Percentiles rank a stretch among this genome's conserved stretches.
These are phyloP conservation scores for Axilococcus clingmanii DNA, from an alignment of 139 green algal genomes.

Conservation along the genomic window DNA sequence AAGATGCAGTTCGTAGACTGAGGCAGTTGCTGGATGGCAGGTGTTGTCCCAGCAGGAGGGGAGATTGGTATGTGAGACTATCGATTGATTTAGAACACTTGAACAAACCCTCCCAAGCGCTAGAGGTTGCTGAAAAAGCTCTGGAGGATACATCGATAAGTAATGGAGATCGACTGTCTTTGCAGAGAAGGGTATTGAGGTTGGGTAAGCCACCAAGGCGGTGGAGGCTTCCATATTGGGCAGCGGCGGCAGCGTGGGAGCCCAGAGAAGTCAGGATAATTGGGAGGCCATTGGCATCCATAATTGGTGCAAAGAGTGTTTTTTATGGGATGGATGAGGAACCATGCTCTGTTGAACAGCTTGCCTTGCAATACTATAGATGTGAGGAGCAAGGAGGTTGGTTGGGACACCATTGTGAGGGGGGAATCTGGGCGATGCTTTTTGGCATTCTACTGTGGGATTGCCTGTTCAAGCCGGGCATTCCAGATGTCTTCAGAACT, in stretches of 20 bases:
- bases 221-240: slow-evolving; percentile 62
- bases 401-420: slow-evolving; percentile 60
- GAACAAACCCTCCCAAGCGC: slow-evolving; percentile 16
- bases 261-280: slow-evolving; percentile 41
- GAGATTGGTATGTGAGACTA: slow-evolving; percentile 75
- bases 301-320: slow-evolving; percentile 30
- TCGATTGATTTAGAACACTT: slow-evolving; percentile 64
- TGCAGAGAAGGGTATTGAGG: slow-evolving; percentile 66
- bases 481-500: slow-evolving; percentile 64
- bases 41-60: slow-evolving; percentile 48
- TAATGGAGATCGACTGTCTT: slow-evolving; percentile 44
- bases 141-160: slow-evolving; percentile 63
- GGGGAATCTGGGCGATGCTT: slow-evolving; percentile 66
- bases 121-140: slow-evolving; percentile 58
- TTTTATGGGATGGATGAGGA: slow-evolving; percentile 27
- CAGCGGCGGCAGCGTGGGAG: slow-evolving; percentile 25
- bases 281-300: slow-evolving; percentile 11
- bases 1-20: slow-evolving; percentile 46
- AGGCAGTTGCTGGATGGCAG: slow-evolving; percentile 57
- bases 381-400: slow-evolving; percentile 51
- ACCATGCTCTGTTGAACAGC: slow-evolving; percentile 21
- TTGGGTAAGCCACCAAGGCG: slow-evolving; percentile 68
- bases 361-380: slow-evolving; percentile 58
- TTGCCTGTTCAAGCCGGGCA: slow-evolving; percentile 40
- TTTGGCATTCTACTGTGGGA: slow-evolving; percentile 74